phyloP scores from a whole-genome alignment of 2,329 filamentous ascomycete genomes.

The Aspergillus candidus region DNA sequence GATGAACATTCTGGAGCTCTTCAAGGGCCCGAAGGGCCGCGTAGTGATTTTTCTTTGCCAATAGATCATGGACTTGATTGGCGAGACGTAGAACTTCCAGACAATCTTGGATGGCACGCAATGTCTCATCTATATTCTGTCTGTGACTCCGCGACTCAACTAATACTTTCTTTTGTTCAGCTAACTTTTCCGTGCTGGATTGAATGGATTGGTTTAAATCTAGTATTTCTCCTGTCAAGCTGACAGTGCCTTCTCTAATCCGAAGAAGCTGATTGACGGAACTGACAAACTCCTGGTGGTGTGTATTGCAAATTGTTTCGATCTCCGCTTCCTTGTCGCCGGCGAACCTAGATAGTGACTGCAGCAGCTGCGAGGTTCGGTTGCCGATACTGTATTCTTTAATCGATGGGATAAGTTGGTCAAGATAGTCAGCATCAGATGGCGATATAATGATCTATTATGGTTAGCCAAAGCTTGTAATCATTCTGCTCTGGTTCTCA shows the following conservation, averaged over 20 bases:
- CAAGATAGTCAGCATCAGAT: conserved; percentile 87
- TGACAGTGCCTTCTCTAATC: conserved; percentile 84
- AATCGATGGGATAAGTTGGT: conserved; percentile 88
- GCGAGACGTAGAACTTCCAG: conserved; percentile 86
- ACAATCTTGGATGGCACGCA: conserved; percentile 80
- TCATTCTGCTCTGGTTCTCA: conserved; percentile 11
- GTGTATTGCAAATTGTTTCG: conserved; percentile 87
- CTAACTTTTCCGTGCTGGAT: conserved; percentile 85
- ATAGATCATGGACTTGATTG: conserved; percentile 87
- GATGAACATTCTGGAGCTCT: conserved; percentile 91
- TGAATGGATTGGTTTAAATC: conserved; percentile 93
- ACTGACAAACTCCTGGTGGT: conserved; percentile 91
- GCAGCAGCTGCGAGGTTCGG: conserved; percentile 65
- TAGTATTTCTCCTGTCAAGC: conserved; percentile 83
- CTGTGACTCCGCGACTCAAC: conserved; percentile 88
- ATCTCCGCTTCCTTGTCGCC: conserved; percentile 85
- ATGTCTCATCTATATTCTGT: conserved; percentile 92
- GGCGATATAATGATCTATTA: conserved; percentile 82
- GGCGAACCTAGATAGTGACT: conserved; percentile 74
- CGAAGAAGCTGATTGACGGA: conserved; percentile 92
- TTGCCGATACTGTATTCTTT: conserved; percentile 79
- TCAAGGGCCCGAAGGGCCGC: conserved; percentile 88
- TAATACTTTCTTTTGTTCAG: conserved; percentile 86
- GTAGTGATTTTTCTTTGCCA: conserved; percentile 92
- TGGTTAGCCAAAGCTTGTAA: conserved; percentile 4